phyloP scores from a whole-genome alignment of 2,329 filamentous ascomycete genomes.

The Nemania bipapillata region DNA sequence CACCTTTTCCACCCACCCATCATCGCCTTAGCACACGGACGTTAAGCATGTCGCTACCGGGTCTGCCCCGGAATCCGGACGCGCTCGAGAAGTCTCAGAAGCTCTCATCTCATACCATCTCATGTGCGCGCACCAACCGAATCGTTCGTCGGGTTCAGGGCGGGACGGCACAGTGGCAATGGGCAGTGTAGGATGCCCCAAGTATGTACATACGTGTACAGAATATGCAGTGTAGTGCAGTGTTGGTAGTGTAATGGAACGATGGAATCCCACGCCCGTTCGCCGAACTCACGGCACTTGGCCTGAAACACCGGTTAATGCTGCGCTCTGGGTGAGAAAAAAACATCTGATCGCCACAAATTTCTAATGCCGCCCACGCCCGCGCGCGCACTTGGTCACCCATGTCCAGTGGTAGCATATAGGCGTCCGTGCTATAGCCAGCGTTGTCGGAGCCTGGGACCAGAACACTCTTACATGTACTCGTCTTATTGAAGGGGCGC shows the following conservation, averaged over 20 bases:
- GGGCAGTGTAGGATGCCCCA: background rate
- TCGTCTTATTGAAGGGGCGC: conserved; percentile 13
- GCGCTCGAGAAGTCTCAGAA: conserved; percentile 8
- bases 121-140: background rate
- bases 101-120: no score
- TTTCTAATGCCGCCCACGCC: conserved; percentile 11
- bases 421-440: conserved; percentile 14
- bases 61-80: conserved; percentile 8
- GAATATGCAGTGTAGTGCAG: background rate
- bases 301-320: conserved; percentile 34
- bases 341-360: conserved; percentile 29
- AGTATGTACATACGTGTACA: background rate
- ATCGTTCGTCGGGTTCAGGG: background rate
- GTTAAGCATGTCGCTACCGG: conserved; percentile 29
- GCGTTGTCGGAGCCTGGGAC: background rate
- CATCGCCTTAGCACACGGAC: conserved; percentile 14
- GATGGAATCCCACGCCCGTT: background rate
- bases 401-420: conserved; percentile 16
- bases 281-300: conserved; percentile 14
- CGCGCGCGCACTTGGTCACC: conserved; percentile 2
- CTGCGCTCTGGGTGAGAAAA: conserved; percentile 13
- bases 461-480: background rate
- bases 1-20: background rate
- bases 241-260: background rate
- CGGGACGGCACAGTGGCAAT: background rate